Base-by-base conservation (phyloP, 768 basidiomycete species). In the Panus rudis region DNA sequence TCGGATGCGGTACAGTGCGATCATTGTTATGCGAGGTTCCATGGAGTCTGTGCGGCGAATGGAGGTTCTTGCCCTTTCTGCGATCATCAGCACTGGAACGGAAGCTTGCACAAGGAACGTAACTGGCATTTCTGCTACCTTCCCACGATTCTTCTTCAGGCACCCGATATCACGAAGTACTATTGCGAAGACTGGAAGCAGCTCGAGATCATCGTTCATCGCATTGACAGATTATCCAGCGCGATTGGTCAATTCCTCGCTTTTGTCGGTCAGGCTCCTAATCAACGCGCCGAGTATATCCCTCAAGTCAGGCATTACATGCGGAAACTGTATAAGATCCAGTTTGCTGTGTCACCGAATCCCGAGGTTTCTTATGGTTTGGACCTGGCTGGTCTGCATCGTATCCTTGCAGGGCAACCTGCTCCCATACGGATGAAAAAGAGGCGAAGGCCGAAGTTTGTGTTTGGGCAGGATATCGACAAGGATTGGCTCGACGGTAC, bases 61-160 rank as follows among this genome's bases (percentile, higher is more conserved):
- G 88, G 88, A n/a, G 89, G 88, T 26, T 92, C 88, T 4, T 92
- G 88, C 57, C 88, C 88, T 0, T 92, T 92, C 68, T 92, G 88
- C 51, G 88, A 92, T 50, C 87, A 89, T 53, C 84, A 89, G 48
- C 89, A 92, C 55, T 91, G 88, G 88, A 88, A 91, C 52, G 88
- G 88, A 16, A 75, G 83, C 3, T 81, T 91, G 41, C 78, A 79
- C 58, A 90, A 89, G 61, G 76, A 84, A 50, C 79, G 89, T 37
- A 84, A 72, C 52, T 92, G 79, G 77, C 86, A 91, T 56, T 91
- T 84, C 63, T 84, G 79, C 58, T 87, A 76, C 62, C 71, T 91
- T 20, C 83, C 87, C 2, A 70, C 75, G 20, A 76, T 89, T 47
- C 71, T 88, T 14, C 57, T 73, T 20, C 73, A 68, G 37, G 89